Base-by-base conservation (phyloP, 176 grass and related monocot genomes). In the Bonia amplexicaulis region DNA sequence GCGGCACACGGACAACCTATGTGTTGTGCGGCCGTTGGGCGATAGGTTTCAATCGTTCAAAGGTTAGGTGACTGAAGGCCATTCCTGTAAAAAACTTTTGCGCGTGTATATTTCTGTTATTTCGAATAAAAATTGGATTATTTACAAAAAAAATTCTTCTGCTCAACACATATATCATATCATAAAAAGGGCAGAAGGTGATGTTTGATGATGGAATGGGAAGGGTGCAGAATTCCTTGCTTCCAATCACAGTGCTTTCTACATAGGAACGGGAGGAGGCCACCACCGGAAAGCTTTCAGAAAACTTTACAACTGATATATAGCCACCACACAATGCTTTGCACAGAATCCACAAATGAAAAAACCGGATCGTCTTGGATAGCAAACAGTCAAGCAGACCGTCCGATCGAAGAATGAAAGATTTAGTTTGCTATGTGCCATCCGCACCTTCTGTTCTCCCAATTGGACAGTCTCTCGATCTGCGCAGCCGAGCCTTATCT, bases 191-290 rank as follows among this genome's bases (percentile, higher is more conserved):
- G 70, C 2, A 87, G 14, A 62, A 81, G 23, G 42, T 54, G 70
- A 81, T 42, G 53, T 62, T 42, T 53, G 55, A 81, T 63, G 69
- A 81, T 69, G 69, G 82, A 60, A 80, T 27, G 40, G 71, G 64
- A 90, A 90, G 83, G 39, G 19, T 37, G 55, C 25, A 84, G 20
- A 46, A 66, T 55, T 71, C 17, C 66, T 88, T 69, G 80, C n/a
- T 25, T 39, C 35, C 73, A 72, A 7, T 42, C 47, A 76, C 57
- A 47, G 63, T 44, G 71, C 61, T 66, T 74, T 80, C 64, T 33
- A 59, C n/a, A 45, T 12, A 48, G 23, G 35, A 81, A 74, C 71
- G 68, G 47, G 70, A 54, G 17, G 35, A 74, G 59, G 67, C 47
- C 59, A 16, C 20, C 45, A 55, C 44, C 66, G 20, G 22, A 55